Conservation (phyloP, 495 filamentous ascomycete genomes). For the Hyphodiscus hymeniophilus region DNA sequence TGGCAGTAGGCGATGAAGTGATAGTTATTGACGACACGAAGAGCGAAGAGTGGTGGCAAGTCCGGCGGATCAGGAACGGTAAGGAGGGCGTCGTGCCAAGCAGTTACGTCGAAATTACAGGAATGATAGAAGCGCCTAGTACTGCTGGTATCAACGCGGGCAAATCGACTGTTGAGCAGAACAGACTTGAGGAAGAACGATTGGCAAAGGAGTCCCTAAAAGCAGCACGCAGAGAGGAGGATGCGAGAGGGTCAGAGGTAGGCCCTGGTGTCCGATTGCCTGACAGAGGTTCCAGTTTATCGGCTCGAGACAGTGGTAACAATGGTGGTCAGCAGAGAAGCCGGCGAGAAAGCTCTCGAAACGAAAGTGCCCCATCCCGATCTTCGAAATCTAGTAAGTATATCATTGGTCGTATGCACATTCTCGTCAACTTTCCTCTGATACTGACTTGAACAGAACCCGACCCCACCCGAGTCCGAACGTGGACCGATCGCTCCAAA, state of each 20-base stretch:
- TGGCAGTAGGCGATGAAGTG: constrained; percentile 84
- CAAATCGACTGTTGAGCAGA: constrained; percentile 69
- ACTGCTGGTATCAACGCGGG: constrained; percentile 54
- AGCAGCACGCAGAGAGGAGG: constrained; percentile 46
- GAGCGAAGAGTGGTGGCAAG: constrained; percentile 98
- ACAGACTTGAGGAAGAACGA: constrained; percentile 73
- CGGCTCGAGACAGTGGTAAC: constrained; percentile 46
- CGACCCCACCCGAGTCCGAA: constrained; percentile 73
- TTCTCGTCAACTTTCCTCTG: too few species aligned
- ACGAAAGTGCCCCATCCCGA: constrained; percentile 23
- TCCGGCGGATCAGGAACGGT: constrained; percentile 79
- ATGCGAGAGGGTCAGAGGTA: constrained; percentile 61
- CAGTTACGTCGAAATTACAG: constrained; percentile 86
- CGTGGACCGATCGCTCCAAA: constrained; percentile 90
- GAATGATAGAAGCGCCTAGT: constrained; percentile 41
- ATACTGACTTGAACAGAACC: constrained; percentile 55
- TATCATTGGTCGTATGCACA: neutral
- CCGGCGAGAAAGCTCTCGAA: constrained; percentile 56
- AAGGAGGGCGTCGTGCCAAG: constrained; percentile 97
- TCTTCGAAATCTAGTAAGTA: constrained; percentile 66
- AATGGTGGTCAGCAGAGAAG: constrained; percentile 54
- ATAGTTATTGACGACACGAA: constrained; percentile 80
- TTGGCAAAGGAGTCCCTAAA: constrained; percentile 67
- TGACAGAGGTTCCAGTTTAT: constrained; percentile 59
- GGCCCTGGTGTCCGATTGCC: constrained; percentile 63